These are phyloP conservation scores for Neurospora tetrasperma DNA, from an alignment of 495 filamentous ascomycete species.

Conservation along the genomic window DNA sequence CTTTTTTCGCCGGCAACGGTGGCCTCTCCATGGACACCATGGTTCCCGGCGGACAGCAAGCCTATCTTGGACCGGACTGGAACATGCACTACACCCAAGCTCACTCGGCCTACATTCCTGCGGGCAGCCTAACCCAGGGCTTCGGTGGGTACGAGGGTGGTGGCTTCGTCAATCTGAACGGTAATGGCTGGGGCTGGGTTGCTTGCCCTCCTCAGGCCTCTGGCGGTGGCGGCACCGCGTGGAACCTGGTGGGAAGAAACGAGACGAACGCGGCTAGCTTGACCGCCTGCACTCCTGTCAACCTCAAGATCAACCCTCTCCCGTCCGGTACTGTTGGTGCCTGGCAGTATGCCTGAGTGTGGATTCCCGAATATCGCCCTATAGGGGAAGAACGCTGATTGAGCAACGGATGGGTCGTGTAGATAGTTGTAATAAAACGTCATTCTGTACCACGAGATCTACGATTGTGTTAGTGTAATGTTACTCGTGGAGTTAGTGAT, in stretches of 20 bases:
- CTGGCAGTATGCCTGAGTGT: slow-evolving; percentile 26
- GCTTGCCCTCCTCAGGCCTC: slow-evolving; percentile 22
- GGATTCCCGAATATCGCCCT: background rate
- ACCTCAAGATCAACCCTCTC: slow-evolving; percentile 19
- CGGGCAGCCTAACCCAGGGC: slow-evolving; percentile 37
- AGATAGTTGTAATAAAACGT: background rate
- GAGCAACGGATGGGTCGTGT: background rate
- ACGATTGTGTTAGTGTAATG: background rate
- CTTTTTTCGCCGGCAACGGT: slow-evolving; percentile 12
- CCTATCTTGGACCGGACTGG: slow-evolving; percentile 49
- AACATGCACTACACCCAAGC: slow-evolving; percentile 49
- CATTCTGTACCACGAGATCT: background rate
- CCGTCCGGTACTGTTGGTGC: slow-evolving; percentile 12
- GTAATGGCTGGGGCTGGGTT: slow-evolving; percentile 26
- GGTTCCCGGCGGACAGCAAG: slow-evolving; percentile 56
- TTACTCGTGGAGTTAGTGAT: background rate
- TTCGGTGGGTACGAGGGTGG: slow-evolving; percentile 27
- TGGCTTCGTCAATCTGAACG: slow-evolving; percentile 26
- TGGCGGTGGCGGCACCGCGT: slow-evolving; percentile 14
- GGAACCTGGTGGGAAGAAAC: slow-evolving; percentile 25
- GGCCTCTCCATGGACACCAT: slow-evolving; percentile 25
- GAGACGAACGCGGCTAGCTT: slow-evolving; percentile 16
- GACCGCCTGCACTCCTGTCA: slow-evolving; percentile 16
- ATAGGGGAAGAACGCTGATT: background rate
- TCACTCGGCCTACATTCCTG: slow-evolving; percentile 47